Evolutionary conservation across 2,329 filamentous ascomycete species (phyloP), one percentile per base, ranked within the genome.

Genomic region (Stagonosporopsis rhizophila): DNA sequence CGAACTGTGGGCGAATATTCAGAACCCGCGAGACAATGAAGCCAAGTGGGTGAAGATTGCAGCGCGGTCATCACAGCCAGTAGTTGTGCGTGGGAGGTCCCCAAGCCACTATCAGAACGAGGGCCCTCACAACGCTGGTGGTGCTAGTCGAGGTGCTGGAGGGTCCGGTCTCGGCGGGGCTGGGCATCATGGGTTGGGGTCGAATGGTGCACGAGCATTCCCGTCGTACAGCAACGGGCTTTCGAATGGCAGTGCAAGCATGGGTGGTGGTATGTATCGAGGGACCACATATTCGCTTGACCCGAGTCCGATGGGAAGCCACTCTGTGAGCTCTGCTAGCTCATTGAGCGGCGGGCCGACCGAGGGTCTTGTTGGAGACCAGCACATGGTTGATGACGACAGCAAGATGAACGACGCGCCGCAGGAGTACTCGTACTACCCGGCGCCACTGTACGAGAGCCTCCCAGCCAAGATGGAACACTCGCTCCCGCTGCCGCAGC

Each of bases 121-220:
- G 65, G 79, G 77, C 4, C 75, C 78, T 17, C 73, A 80, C 56
- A 77, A 77, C 48, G 59, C 73, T 20, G 59, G 68, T 38, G 63
- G 30, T n/a, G 15, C 70, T 11, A 69, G 70, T 41, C 67, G 74
- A 54, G 75, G 75, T 34, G 68, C 66, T 28, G 67, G 72, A 22
- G 71, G 73, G 35, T 62, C 67, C 20, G 71, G 70, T 23, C 60
- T 71, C 32, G 70, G 72, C 27, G 68, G 68, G 17, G 46, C 64
- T 25, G 70, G 73, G 5, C 69, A 68, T 45, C 68, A 87, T 66
- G 91, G 89, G 67, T 88, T 89, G 52, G 89, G 89, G 14, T 87
- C 87, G 0, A 85, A 86, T 34, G 85, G 87, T 62, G 83, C 87
- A 39, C 72, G 76, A 58, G 71, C 75, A 28, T 78, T 76, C 44